Conservation (phyloP, 2,329 filamentous ascomycete genomes). For the Curvularia verruculosa region DNA sequence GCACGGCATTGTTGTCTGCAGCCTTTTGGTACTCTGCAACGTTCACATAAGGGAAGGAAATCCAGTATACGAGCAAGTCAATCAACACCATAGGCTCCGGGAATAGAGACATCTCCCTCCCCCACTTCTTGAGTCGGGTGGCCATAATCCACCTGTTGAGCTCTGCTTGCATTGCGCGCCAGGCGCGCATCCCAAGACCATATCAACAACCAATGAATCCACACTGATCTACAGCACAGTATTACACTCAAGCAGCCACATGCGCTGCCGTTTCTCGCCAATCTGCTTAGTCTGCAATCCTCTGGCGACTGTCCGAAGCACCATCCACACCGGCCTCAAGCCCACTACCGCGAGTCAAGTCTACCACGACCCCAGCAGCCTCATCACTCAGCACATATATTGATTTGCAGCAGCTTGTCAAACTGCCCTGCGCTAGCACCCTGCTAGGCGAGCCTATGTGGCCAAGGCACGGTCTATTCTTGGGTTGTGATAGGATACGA, state of each 20-base stretch:
- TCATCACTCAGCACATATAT: constrained; percentile 31
- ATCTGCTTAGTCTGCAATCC: constrained; percentile 23
- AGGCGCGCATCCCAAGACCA: constrained; percentile 20
- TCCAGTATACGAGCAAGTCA: constrained; percentile 46
- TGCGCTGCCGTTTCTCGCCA: constrained; percentile 46
- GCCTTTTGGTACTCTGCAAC: constrained; percentile 26
- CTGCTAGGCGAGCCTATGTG: constrained; percentile 21
- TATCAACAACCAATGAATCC: constrained; percentile 37
- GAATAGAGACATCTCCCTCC: constrained; percentile 25
- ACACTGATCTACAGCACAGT: constrained; percentile 44
- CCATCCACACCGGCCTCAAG: constrained; percentile 15
- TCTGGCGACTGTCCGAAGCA: constrained; percentile 21
- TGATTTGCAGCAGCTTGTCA: constrained; percentile 26
- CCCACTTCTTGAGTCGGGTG: constrained; percentile 27
- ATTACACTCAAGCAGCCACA: constrained; percentile 30
- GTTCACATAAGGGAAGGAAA: constrained; percentile 32
- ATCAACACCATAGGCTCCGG: constrained; percentile 41
- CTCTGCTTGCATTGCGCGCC: constrained; percentile 27
- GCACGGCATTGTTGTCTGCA: constrained; percentile 27
- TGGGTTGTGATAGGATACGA: constrained; percentile 33
- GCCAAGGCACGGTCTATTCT: constrained; percentile 25
- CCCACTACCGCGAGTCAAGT: constrained; percentile 12
- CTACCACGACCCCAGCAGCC: constrained; percentile 11
- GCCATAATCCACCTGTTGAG: constrained; percentile 28
- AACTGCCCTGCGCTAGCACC: constrained; percentile 29